Base-by-base conservation (phyloP, 1,139 yeast species). In the Yamadazyma dendronema region DNA sequence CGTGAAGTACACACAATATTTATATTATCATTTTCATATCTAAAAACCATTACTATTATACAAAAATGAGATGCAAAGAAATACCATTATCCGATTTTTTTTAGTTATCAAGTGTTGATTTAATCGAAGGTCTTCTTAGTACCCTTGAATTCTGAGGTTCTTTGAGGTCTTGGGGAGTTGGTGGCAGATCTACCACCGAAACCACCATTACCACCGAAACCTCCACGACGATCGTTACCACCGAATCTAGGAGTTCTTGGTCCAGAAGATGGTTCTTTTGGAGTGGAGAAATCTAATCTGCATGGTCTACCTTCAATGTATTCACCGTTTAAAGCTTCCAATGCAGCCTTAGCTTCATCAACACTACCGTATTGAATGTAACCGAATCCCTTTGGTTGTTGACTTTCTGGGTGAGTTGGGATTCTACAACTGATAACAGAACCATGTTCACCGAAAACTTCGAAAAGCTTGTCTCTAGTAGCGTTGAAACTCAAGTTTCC, bases 361-460 rank as follows among this genome's bases (percentile, higher is more conserved):
- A 85, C 72, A 39, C 83, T 74, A 30, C 84, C 74, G 62, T 79
- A 90, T 73, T 92, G 97, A 43, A 92, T 96, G 68, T 92, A 92
- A 51, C 97, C 98, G 72, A 92, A 92, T 52, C 98, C 98, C 79
- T 92, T 92, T 65, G 96, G 95, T 72, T 90, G 97, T 65, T 89
- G 95, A 50, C 97, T 89, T 67, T 90, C 97, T 59, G 96, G 97
- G 71, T 90, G 95, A 35, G 97, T 90, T 65, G 98, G 98, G 54
- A 92, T 74, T 74, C 98, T 83, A 56, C 90, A 90, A 44, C 95
- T 85, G 42, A 88, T 69, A 45, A 92, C 86, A 48, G 74, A 75
- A 61, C 97, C 97, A 65, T 77, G 75, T 57, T 77, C 79, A 52
- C 84, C 80, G 58, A 92, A 92, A 32, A 79, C 62, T 52, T 77